Evolutionary conservation across 1,284 basidiomycete species (phyloP).

Genomic region (Ustilago crameri): DNA sequence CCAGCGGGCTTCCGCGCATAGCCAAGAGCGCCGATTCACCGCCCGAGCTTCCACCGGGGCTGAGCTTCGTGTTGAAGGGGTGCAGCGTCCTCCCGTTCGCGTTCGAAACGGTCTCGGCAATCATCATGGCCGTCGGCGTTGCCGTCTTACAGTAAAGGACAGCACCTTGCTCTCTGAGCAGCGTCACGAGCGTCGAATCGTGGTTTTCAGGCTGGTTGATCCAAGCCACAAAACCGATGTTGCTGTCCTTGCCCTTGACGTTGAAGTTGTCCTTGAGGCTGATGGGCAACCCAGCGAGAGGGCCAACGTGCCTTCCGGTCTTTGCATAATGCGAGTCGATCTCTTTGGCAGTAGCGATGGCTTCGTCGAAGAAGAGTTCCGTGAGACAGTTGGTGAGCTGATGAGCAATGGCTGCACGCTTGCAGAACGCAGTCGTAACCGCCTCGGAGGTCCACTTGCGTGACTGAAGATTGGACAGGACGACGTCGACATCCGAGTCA

Average conservation of each 20-base stretch:
- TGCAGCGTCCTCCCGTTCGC: slow-evolving; percentile 45
- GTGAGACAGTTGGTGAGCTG: slow-evolving; percentile 52
- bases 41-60: slow-evolving; percentile 52
- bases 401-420: slow-evolving; percentile 52
- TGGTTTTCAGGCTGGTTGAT: slow-evolving; percentile 32
- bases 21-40: slow-evolving; percentile 54
- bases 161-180: slow-evolving; percentile 38
- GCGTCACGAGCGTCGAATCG: slow-evolving; percentile 41
- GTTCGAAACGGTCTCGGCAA: slow-evolving; percentile 47
- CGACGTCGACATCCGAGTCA: slow-evolving; percentile 15
- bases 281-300: slow-evolving; percentile 41
- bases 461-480: slow-evolving; percentile 20
- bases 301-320: slow-evolving; percentile 19
- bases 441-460: slow-evolving; percentile 34
- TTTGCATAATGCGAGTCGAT: slow-evolving; percentile 16
- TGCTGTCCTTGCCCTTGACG: slow-evolving; percentile 38
- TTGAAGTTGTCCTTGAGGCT: slow-evolving; percentile 51
- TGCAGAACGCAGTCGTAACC: slow-evolving; percentile 48
- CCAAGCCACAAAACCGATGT: slow-evolving; percentile 46
- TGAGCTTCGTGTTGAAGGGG: slow-evolving; percentile 35
- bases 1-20: slow-evolving; percentile 40
- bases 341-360: slow-evolving; percentile 28
- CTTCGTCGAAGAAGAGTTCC: slow-evolving; percentile 45
- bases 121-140: slow-evolving; percentile 52
- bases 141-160: slow-evolving; percentile 53